Base-by-base conservation (phyloP, 441 rosid genomes). In the Hypseocharis bilobata region DNA sequence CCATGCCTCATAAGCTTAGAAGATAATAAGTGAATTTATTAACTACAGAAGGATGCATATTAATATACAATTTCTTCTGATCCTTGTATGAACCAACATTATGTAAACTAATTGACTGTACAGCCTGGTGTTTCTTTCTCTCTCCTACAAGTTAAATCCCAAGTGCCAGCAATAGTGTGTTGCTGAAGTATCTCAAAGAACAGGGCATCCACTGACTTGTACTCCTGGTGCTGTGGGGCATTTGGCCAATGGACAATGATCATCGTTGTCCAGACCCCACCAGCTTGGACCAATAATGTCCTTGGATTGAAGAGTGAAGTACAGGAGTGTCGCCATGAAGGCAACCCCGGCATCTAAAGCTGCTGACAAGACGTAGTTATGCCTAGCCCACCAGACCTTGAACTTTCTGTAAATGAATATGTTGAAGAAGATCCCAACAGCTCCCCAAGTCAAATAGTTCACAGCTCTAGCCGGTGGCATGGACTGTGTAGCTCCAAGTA, bases 311-410 rank as follows among this genome's bases (percentile, higher is more conserved):
- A 68, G 27, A 7, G 65, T 42, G n/a, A 45, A 68, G 64, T 59
- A 68, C 30, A 20, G 25, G 28, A 68, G 65, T 7, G 47, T 60
- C 11, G 51, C 71, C 71, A 68, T 68, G 65, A 68, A 68, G 42
- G 71, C 71, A 1, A 60, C 30, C 3, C 71, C 71, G 0, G 71
- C 71, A n/a, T 68, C 65, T 1, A 68, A 60, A 6, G 65, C 64
- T 1, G 71, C 71, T 0, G 71, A 68, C 51, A 68, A 22, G 23
- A 68, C 61, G 28, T 68, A 68, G 71, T 60, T 68, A 34, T 68
- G 65, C 11, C 52, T 34, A 1, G 65, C 52, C 71, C 71, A 60
- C 71, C 71, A 68, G 7, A 32, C 40, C 42, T 60, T 68, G 60
- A 60, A 34, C 38, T 59, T 60, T n/a, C 42, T 60, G 59, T 29